A percentile compares a stretch with the other conserved stretches of the same genome.
phyloP scores from a whole-genome alignment of 371 early-diverging fungal genomes.

The Parasitella parasitica region DNA sequence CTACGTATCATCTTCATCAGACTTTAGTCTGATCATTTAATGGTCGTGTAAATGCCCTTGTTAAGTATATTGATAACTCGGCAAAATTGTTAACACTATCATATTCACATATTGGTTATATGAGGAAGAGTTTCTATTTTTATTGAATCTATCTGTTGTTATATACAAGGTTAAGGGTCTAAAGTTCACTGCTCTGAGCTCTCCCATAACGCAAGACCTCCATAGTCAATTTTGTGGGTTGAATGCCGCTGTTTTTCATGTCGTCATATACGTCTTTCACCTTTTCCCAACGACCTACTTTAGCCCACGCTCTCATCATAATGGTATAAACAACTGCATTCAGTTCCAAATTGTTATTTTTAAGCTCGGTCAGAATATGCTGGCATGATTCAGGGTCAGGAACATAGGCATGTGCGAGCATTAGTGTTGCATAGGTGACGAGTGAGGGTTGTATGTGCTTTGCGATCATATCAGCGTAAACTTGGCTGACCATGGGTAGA shows the following conservation, averaged over 20 bases:
- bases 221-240: slow-evolving; percentile 42
- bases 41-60: no score
- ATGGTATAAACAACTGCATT: slow-evolving; percentile 48
- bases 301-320: slow-evolving; percentile 49
- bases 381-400: slow-evolving; percentile 45
- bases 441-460: slow-evolving; percentile 37
- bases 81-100: no score
- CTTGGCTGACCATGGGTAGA: slow-evolving; percentile 36
- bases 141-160: neutral
- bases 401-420: slow-evolving; percentile 47
- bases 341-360: slow-evolving; percentile 16
- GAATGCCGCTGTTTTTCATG: slow-evolving; percentile 37
- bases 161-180: neutral
- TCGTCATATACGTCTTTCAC: slow-evolving; percentile 35
- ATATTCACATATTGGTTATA: no score
- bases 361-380: slow-evolving; percentile 34
- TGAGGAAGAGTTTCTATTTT: neutral
- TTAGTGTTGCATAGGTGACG: slow-evolving; percentile 40
- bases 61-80: no score
- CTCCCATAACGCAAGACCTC: slow-evolving; percentile 41
- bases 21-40: no score
- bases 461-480: slow-evolving; percentile 43
- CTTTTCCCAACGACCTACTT: slow-evolving; percentile 38
- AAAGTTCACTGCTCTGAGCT: neutral
- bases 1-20: no score